Percentiles rank a stretch among this genome's conserved stretches.
These are phyloP conservation scores for Trypanosoma avium DNA, from an alignment of 208 protist species.

Conservation along the genomic window DNA sequence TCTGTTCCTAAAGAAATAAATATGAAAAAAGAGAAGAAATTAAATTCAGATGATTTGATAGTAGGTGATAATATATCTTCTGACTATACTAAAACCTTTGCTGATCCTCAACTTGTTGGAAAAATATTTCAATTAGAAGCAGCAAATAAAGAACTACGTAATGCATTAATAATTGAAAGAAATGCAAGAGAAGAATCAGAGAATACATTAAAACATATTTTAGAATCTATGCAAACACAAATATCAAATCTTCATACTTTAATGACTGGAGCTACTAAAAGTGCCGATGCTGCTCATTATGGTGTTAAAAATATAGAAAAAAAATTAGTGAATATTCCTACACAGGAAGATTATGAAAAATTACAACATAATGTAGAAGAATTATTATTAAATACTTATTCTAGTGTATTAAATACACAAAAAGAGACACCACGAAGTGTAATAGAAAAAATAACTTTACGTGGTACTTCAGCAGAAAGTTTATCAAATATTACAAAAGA, in stretches of 20 bases:
- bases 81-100: neutral
- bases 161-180: neutral
- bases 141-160: conserved; percentile 1
- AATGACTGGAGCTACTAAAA: conserved; percentile 12
- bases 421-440: neutral
- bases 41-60: neutral
- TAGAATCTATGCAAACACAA: neutral
- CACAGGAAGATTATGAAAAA: neutral
- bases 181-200: conserved; percentile 1
- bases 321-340: neutral
- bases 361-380: neutral
- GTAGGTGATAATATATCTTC: neutral
- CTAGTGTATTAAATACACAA: no score
- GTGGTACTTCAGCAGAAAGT: neutral
- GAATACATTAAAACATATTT: neutral
- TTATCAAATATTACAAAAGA: neutral
- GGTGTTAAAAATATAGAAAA: conserved; percentile 5
- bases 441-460: neutral
- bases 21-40: neutral
- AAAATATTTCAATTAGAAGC: conserved; percentile 3
- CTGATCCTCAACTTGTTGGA: neutral
- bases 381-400: neutral
- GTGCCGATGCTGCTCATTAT: conserved; percentile 15
- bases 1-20: neutral
- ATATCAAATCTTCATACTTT: conserved; percentile 9